Conservation (phyloP, 805 yeast genomes). For the Myxozyma neglecta region DNA sequence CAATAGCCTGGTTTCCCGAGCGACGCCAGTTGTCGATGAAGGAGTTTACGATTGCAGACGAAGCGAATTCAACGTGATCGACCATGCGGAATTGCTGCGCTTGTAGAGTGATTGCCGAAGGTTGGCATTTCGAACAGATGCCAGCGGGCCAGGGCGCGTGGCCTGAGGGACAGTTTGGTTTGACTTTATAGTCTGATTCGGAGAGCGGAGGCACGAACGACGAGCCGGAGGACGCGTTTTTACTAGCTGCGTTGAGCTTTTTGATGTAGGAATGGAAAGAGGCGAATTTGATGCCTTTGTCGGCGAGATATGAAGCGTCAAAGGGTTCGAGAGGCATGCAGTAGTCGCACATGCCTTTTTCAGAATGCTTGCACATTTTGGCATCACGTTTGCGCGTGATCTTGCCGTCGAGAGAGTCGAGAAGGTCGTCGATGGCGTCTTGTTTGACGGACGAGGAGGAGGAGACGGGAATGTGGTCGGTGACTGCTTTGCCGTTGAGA, state of each 20-base stretch:
- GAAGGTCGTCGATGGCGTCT: slow-evolving; percentile 61
- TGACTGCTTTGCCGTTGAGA: slow-evolving; percentile 27
- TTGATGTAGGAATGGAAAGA: slow-evolving; percentile 83
- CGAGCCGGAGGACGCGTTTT: slow-evolving; percentile 48
- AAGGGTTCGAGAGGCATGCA: slow-evolving; percentile 96
- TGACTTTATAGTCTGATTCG: slow-evolving; percentile 67
- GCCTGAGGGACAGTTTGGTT: slow-evolving; percentile 64
- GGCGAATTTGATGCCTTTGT: slow-evolving; percentile 77
- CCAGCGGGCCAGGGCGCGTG: slow-evolving; percentile 95
- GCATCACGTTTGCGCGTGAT: slow-evolving; percentile 61
- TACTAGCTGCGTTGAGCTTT: slow-evolving; percentile 64
- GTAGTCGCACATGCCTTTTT: slow-evolving; percentile 96
- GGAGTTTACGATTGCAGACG: slow-evolving; percentile 67
- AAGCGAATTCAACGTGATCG: slow-evolving; percentile 91
- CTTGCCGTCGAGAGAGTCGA: slow-evolving; percentile 69
- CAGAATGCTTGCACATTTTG: slow-evolving; percentile 77
- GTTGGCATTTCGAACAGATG: slow-evolving; percentile 95
- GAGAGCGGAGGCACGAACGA: slow-evolving; percentile 80
- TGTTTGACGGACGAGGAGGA: slow-evolving; percentile 46
- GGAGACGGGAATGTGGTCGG: slow-evolving; percentile 20
- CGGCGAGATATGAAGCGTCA: slow-evolving; percentile 74
- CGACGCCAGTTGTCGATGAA: slow-evolving; percentile 92
- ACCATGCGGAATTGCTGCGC: slow-evolving; percentile 93
- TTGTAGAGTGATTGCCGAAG: slow-evolving; percentile 88
- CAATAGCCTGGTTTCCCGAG: slow-evolving; percentile 84